phyloP scores from a whole-genome alignment of 805 yeast species.

The Wickerhamiella bombiphila region DNA sequence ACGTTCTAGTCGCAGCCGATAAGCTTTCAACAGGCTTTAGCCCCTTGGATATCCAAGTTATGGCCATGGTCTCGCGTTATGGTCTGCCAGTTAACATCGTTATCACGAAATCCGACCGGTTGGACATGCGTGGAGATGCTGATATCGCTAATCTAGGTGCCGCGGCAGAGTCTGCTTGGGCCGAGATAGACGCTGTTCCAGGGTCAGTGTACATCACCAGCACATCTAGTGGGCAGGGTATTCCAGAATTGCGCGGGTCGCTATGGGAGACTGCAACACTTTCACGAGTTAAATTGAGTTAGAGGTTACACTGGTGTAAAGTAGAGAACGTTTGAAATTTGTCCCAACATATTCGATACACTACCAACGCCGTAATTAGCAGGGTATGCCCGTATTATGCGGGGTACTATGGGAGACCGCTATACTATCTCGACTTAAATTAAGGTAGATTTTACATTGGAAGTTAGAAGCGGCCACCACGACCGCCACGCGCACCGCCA shows the following conservation, averaged over 20 bases:
- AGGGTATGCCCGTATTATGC: too few relatives aligned
- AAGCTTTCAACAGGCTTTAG: conserved; percentile 42
- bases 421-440: too few relatives aligned
- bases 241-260: conserved; percentile 20
- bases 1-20: conserved; percentile 44
- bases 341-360: conserved; percentile 1
- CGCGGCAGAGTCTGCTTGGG: too few relatives aligned
- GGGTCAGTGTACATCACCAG: conserved; percentile 24
- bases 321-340: not conserved
- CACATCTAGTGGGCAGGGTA: conserved; percentile 14
- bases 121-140: too few relatives aligned
- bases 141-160: too few relatives aligned
- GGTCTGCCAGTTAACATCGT: conserved; percentile 64
- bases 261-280: conserved; percentile 16
- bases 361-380: conserved; percentile 22
- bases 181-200: conserved; percentile 20
- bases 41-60: conserved; percentile 39
- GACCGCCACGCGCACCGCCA: conserved; percentile 26
- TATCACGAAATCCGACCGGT: conserved; percentile 64
- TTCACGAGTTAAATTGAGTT: not conserved
- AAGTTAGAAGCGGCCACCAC: conserved; percentile 22
- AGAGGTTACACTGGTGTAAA: not conserved
- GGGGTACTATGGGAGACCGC: not conserved
- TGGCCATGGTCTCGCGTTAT: conserved; percentile 33
- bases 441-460: conserved; percentile 14